A percentile compares a stretch with the other conserved stretches of the same genome.
These are phyloP conservation scores for Calvatia gigantea DNA, from an alignment of 768 basidiomycete species.

Conservation along the genomic window DNA sequence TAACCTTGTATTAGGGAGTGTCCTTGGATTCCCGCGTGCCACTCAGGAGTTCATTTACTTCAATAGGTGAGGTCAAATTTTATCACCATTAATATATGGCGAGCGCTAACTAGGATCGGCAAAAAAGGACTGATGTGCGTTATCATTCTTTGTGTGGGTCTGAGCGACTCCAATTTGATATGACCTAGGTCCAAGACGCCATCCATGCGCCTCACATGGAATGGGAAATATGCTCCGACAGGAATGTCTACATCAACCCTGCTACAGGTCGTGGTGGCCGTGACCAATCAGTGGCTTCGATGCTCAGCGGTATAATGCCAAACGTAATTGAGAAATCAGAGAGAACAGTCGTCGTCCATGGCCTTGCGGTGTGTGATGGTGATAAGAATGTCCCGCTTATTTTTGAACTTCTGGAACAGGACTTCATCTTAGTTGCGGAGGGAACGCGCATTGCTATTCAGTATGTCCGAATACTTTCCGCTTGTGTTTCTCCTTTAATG, in stretches of 20 bases:
- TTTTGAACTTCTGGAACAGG: constrained; percentile 20
- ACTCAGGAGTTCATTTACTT: constrained; percentile 68
- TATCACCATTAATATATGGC: background rate
- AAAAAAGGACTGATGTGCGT: constrained; percentile 9
- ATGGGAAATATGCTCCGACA: constrained; percentile 62
- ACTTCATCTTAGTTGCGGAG: constrained; percentile 70
- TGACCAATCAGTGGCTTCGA: constrained; percentile 56
- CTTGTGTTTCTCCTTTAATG: background rate
- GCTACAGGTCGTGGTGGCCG: constrained; percentile 50
- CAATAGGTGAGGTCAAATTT: constrained; percentile 32
- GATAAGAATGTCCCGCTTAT: constrained; percentile 37
- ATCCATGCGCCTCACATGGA: constrained; percentile 64
- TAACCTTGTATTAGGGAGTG: constrained; percentile 43
- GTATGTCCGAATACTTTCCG: constrained; percentile 37
- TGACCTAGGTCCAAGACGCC: constrained; percentile 59
- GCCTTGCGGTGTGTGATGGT: constrained; percentile 61
- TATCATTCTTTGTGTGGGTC: background rate
- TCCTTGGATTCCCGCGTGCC: constrained; percentile 71
- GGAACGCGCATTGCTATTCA: constrained; percentile 68
- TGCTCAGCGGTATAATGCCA: constrained; percentile 56
- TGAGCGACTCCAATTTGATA: background rate
- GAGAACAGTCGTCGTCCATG: constrained; percentile 67
- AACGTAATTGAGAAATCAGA: constrained; percentile 74
- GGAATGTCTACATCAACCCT: constrained; percentile 57
- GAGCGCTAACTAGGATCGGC: background rate